A percentile compares a stretch with the other conserved stretches of the same genome.
These are phyloP conservation scores for Hibiscus tridactylites DNA, from an alignment of 345 rosid species.

Conservation along the genomic window DNA sequence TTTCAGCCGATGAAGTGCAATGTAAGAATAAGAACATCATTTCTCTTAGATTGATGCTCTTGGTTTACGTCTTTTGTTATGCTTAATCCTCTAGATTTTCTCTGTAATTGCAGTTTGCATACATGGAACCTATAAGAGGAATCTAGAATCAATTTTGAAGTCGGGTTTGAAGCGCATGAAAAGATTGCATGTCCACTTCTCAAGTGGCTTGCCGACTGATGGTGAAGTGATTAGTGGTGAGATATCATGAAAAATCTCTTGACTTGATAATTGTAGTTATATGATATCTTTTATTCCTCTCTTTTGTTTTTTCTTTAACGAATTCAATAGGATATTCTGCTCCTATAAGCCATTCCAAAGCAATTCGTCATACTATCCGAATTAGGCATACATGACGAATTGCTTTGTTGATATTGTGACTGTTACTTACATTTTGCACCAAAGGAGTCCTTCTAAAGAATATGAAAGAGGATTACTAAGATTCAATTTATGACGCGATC, in stretches of 20 bases:
- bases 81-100: background rate
- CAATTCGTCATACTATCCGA: too few species aligned
- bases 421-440: too few species aligned
- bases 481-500: background rate
- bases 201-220: slow-evolving; percentile 79
- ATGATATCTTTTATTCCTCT: background rate
- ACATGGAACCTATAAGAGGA: slow-evolving; percentile 79
- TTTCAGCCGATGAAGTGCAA: slow-evolving; percentile 64
- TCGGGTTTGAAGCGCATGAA: slow-evolving; percentile 79
- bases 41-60: background rate
- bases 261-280: background rate
- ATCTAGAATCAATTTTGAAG: slow-evolving; percentile 62
- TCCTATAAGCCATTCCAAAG: too few species aligned
- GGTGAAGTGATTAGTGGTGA: slow-evolving; percentile 85
- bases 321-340: too few species aligned
- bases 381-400: too few species aligned
- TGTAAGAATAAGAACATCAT: slow-evolving; percentile 29
- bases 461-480: background rate
- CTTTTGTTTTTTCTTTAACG: too few species aligned
- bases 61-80: slow-evolving; percentile 1
- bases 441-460: too few species aligned
- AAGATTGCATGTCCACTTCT: slow-evolving; percentile 83
- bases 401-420: too few species aligned
- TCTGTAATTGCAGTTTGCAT: slow-evolving; percentile 55
- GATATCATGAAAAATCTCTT: background rate